These are phyloP conservation scores for Westerdykella ornata DNA, from an alignment of 2,329 filamentous ascomycete species.

Conservation along the genomic window DNA sequence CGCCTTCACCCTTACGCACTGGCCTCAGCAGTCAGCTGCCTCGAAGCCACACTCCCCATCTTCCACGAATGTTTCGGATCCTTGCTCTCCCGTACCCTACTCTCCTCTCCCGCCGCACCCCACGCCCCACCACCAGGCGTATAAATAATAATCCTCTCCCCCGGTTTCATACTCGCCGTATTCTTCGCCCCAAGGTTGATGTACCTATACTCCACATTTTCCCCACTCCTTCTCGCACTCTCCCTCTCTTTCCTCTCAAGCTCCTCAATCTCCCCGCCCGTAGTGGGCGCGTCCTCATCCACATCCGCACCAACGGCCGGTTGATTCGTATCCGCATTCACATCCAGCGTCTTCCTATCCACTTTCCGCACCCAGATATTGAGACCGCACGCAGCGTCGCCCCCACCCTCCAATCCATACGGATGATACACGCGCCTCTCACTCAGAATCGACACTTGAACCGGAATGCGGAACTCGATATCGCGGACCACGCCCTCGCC, in stretches of 20 bases:
- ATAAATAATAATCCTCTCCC: constrained; percentile 69
- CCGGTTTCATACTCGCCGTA: constrained; percentile 66
- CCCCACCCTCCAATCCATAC: constrained; percentile 78
- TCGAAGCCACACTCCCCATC: constrained; percentile 38
- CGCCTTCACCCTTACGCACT: not conserved
- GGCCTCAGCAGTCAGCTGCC: not conserved
- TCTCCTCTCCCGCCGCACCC: constrained; percentile 57
- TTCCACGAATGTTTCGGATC: constrained; percentile 41
- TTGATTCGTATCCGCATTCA: constrained; percentile 19
- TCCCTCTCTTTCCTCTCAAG: constrained; percentile 26
- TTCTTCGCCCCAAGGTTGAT: constrained; percentile 77
- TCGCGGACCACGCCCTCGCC: constrained; percentile 72
- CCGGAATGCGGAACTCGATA: constrained; percentile 71
- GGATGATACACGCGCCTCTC: constrained; percentile 70
- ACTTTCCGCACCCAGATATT: constrained; percentile 84
- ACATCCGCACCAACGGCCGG: constrained; percentile 17
- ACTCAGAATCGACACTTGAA: constrained; percentile 72
- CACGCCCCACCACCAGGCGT: constrained; percentile 77
- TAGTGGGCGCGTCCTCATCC: constrained; percentile 41
- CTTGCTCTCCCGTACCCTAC: constrained; percentile 40
- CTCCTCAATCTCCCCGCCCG: constrained; percentile 40
- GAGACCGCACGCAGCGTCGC: constrained; percentile 67
- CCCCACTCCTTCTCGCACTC: constrained; percentile 24
- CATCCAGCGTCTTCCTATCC: constrained; percentile 20
- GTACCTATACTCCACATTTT: constrained; percentile 51